Evolutionary conservation across 208 protist species (phyloP), one percentile per base, ranked within the genome.

Genomic region (Hexamita inflata): DNA sequence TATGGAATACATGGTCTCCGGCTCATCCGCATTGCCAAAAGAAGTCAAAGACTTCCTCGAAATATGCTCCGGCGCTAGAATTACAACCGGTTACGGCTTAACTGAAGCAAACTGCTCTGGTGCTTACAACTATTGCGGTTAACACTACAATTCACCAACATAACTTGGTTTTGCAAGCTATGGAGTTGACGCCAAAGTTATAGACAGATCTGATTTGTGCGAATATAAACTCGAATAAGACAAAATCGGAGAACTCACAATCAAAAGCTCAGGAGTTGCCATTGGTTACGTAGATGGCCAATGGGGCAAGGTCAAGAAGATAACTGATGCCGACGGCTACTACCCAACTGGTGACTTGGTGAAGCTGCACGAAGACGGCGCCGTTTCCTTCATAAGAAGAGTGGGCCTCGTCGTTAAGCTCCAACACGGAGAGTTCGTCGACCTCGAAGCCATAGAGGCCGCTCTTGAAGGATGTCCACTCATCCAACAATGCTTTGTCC

Each of bases 311-410:
- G 19, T 70, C 7, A n/a, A 4, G n/a, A n/a, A n/a, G n/a, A n/a
- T n/a, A n/a, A n/a, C n/a, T n/a, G 64, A 70, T 38, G n/a, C 2
- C 11, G 64, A 70, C n/a, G 64, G 64, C 64, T 70, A 32, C 35
- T 70, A 42, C 35, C 64, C 11, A 19, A 70, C 64, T 11, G 64
- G 64, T 45, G 64, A 70, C n/a, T n/a, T 70, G 9, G 7, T 13
- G 4, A 40, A 45, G 15, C 15, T 70, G 11, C 19, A 49, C 2
- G 64, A 70, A 11, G n/a, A n/a, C n/a, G 64, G 64, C 15, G 11
- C 11, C 35, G 26, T 15, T 38, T 32, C 32, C n/a, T 70, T 70
- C 42, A 38, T 70, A 19, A 35, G 64, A 35, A n/a, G 64, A n/a
- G 42, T 70, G 7, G 42, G 38, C 35, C 26, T 70, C 30, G 64